Base-by-base conservation (phyloP, 306 rosid species). In the Senna siamea region DNA sequence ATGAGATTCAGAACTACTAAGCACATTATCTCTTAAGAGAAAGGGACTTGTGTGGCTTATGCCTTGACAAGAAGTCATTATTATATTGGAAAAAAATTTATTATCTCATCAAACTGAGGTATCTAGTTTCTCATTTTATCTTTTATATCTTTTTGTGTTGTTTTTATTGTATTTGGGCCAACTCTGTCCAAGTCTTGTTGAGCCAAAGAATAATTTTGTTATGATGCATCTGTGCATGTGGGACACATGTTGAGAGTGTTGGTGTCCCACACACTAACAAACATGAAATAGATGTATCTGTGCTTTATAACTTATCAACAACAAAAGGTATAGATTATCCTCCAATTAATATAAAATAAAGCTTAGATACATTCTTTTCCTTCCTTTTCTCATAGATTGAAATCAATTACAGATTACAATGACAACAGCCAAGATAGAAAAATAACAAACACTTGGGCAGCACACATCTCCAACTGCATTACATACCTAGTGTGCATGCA, bases 401-500 rank as follows among this genome's bases (percentile, higher is more conserved):
- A 38, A 32, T 63, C 56, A n/a, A 9, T n/a, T 0, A 60, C 46
- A 34, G 35, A 54, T 13, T 74, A 60, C 23, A 66, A 62, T 34
- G 55, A 32, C 47, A 2, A 47, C 34, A 69, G 28, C 44, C 14
- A 60, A n/a, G 7, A 15, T 5, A 55, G 63, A 22, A 59, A 73
- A 34, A 50, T 19, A 69, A 3, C 8, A 48, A 66, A 76, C 23
- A 41, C 15, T 57, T 2, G 40, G 18, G 74, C 63, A 51, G 67
- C 37, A 52, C 34, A 34, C 20, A 4, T 10, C 52, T 65, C 40
- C 61, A 73, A 76, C 32, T 47, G 60, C 37, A 77, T 60, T 68
- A 54, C 79, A 74, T 85, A 90, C 96, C 94, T 63, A 82, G 71
- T 68, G 96, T 76, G 78, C 91, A 87, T 55, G 88, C 88, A 67